phyloP scores from a whole-genome alignment of 345 rosid genomes.

The Citrus unshiu region DNA sequence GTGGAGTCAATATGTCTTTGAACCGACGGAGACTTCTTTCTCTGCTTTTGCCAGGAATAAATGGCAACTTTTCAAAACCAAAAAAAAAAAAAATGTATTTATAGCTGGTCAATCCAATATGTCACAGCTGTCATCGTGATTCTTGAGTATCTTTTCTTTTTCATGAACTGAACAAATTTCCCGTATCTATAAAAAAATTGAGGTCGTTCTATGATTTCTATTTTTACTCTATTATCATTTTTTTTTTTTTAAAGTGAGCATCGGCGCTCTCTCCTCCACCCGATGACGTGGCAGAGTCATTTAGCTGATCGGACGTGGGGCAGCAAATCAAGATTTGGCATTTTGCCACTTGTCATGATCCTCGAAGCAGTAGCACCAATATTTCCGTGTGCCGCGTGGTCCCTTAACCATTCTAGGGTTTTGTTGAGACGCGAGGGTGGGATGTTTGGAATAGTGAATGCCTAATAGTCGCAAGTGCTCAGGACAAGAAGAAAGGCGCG shows the following conservation, averaged over 20 bases:
- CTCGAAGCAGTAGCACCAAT: not conserved
- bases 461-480: conserved; percentile 2
- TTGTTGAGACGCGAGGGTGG: not conserved
- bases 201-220: not conserved
- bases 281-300: not conserved
- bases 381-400: not conserved
- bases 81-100: no score
- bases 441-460: not conserved
- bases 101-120: not conserved
- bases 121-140: not conserved
- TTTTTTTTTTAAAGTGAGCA: no score
- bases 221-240: not conserved
- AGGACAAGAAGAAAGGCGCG: conserved; percentile 6
- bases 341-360: conserved; percentile 4
- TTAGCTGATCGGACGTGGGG: not conserved
- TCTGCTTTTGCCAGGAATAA: not conserved
- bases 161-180: not conserved
- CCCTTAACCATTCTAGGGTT: not conserved
- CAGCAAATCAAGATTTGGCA: not conserved
- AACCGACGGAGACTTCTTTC: not conserved
- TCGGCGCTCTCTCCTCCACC: no score
- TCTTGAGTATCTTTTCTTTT: not conserved
- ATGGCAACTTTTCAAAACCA: no score
- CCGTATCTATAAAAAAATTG: no score
- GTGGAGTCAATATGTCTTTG: not conserved